A percentile compares a stretch with the other conserved stretches of the same genome.
These are phyloP conservation scores for Ceratocystis albifundus DNA, from an alignment of 2,329 filamentous ascomycete species.

Conservation along the genomic window DNA sequence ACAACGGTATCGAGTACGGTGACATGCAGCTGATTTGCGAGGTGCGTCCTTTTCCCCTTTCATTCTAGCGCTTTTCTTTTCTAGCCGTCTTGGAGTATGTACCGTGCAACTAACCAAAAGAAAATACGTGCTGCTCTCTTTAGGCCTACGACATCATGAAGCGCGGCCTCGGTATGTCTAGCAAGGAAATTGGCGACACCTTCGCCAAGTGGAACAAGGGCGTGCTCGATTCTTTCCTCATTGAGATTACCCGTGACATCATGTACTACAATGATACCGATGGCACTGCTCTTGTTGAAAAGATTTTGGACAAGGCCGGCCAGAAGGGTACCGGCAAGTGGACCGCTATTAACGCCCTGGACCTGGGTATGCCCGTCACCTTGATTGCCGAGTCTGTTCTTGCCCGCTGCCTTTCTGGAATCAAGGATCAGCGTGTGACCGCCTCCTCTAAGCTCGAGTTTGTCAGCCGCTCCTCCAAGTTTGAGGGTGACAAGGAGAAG, in stretches of 20 bases:
- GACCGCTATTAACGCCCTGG: slow-evolving; percentile 97
- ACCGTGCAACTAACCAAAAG: too few relatives aligned
- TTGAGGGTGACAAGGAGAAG: slow-evolving; percentile 80
- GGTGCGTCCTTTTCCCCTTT: slow-evolving; percentile 40
- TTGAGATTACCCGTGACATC: slow-evolving; percentile 97
- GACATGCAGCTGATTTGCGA: slow-evolving; percentile 99
- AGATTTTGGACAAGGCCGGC: slow-evolving; percentile 95
- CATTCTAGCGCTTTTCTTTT: background rate
- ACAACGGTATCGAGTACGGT: slow-evolving; percentile 99
- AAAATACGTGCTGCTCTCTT: background rate
- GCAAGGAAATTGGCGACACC: slow-evolving; percentile 93
- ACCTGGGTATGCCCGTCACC: slow-evolving; percentile 96
- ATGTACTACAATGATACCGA: slow-evolving; percentile 98
- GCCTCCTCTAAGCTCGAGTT: slow-evolving; percentile 67
- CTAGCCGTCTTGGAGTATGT: too few relatives aligned
- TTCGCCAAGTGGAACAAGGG: slow-evolving; percentile 97
- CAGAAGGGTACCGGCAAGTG: slow-evolving; percentile 99
- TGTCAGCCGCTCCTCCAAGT: slow-evolving; percentile 60
- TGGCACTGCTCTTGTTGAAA: slow-evolving; percentile 82
- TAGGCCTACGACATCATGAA: slow-evolving; percentile 99
- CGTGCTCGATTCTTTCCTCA: slow-evolving; percentile 96
- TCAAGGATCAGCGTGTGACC: slow-evolving; percentile 84
- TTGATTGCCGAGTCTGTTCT: slow-evolving; percentile 96
- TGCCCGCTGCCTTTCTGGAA: slow-evolving; percentile 79
- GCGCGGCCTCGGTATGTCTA: slow-evolving; percentile 76